Conservation (phyloP, 176 grass and related monocot species). For the Melocanna baccifera region DNA sequence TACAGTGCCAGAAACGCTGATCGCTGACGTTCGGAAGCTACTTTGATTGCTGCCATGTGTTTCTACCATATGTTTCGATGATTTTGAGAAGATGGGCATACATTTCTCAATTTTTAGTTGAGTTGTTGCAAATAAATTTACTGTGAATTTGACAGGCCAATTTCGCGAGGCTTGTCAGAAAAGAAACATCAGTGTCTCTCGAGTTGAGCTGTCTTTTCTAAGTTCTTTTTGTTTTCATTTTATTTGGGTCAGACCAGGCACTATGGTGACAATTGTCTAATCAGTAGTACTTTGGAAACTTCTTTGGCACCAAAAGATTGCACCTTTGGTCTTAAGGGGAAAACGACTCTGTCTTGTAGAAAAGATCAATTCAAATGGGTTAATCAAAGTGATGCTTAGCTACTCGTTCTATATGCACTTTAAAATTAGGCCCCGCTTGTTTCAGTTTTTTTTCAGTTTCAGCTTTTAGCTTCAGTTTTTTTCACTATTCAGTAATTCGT, state of each 20-base stretch:
- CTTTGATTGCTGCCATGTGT: no score
- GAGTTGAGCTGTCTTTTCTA: slow-evolving; percentile 37
- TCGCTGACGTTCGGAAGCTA: no score
- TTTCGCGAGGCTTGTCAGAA: slow-evolving; percentile 4
- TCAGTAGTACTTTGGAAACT: background rate
- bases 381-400: background rate
- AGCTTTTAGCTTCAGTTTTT: no score
- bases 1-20: no score
- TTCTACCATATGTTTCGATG: background rate
- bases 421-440: no score
- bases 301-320: background rate
- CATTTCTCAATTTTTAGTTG: background rate
- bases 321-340: background rate
- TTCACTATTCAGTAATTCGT: no score
- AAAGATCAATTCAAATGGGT: slow-evolving; percentile 15
- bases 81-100: background rate
- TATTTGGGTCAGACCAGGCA: background rate
- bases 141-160: background rate
- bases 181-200: slow-evolving; percentile 19
- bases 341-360: slow-evolving; percentile 12
- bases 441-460: no score
- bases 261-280: background rate
- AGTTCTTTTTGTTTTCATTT: background rate
- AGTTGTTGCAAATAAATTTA: background rate
- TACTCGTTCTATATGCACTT: background rate